Percentiles rank a stretch among this genome's conserved stretches.
Conservation (phyloP, 129 eudicot genomes). For the Calendula officinalis region DNA sequence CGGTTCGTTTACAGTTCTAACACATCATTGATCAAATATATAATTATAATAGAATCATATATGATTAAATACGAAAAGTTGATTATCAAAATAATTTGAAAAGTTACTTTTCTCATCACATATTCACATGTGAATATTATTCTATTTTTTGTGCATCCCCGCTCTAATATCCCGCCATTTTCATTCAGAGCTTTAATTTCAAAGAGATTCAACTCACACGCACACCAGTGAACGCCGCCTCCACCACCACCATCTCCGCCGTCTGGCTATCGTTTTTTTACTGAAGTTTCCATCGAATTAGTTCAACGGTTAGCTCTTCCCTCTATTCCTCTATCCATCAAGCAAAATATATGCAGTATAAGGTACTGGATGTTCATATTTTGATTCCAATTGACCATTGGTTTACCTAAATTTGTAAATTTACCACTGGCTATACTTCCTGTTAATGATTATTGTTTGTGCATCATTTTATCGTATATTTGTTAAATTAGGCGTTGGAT, state of each 20-base stretch:
- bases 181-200: not conserved
- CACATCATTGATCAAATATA: no score
- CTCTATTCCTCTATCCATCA: not conserved
- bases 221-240: not conserved
- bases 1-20: no score
- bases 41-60: no score
- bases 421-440: not conserved
- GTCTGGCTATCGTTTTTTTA: not conserved
- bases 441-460: slow-evolving; percentile 3
- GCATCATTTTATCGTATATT: not conserved
- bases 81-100: not conserved
- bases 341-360: not conserved
- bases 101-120: not conserved
- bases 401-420: not conserved
- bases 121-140: not conserved
- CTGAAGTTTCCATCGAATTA: slow-evolving; percentile 9
- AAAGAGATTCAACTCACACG: not conserved
- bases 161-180: slow-evolving; percentile 24
- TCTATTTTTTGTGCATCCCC: not conserved
- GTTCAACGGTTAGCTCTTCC: slow-evolving; percentile 17
- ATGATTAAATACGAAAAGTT: no score
- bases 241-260: slow-evolving; percentile 9
- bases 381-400: not conserved
- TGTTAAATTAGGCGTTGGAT: slow-evolving; percentile 4
- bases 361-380: not conserved